These are phyloP conservation scores for Phytophthora chlamydospora DNA, from an alignment of 352 stramenopile species.

Conservation along the genomic window DNA sequence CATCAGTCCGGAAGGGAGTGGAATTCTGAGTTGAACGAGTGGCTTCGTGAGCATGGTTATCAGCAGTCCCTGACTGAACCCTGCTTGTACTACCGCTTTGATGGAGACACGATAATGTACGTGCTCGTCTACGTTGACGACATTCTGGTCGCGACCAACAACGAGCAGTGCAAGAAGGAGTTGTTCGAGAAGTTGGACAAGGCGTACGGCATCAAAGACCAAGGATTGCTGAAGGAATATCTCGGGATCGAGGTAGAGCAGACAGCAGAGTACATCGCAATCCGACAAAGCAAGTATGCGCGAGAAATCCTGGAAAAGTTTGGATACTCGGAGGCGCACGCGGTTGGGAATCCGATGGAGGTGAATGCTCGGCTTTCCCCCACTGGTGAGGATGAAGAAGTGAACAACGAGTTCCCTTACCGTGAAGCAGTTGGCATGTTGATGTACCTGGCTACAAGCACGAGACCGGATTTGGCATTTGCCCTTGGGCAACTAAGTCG, in stretches of 20 bases:
- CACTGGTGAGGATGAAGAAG: background rate
- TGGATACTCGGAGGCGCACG: constrained; percentile 5
- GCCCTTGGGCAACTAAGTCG: constrained; percentile 1
- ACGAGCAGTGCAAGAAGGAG: background rate
- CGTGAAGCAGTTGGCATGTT: no score
- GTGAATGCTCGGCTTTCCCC: background rate
- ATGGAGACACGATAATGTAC: background rate
- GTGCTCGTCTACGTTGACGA: constrained; percentile 3
- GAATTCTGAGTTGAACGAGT: background rate
- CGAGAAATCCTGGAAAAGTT: background rate
- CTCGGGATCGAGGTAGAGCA: background rate
- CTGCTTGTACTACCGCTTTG: background rate
- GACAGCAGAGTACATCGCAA: background rate
- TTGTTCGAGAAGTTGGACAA: background rate
- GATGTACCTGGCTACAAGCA: background rate
- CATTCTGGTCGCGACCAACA: background rate
- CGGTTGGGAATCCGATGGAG: background rate
- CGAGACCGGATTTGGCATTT: constrained; percentile 12
- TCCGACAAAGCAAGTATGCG: background rate
- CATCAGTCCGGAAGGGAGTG: no score
- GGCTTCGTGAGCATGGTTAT: background rate
- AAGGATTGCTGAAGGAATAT: background rate
- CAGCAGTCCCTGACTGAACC: background rate
- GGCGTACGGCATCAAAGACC: background rate
- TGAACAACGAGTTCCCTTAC: background rate